Evolutionary conservation across 495 filamentous ascomycete genomes (phyloP), one percentile per base, ranked within the genome.

Genomic region (Margaritispora aquatica): DNA sequence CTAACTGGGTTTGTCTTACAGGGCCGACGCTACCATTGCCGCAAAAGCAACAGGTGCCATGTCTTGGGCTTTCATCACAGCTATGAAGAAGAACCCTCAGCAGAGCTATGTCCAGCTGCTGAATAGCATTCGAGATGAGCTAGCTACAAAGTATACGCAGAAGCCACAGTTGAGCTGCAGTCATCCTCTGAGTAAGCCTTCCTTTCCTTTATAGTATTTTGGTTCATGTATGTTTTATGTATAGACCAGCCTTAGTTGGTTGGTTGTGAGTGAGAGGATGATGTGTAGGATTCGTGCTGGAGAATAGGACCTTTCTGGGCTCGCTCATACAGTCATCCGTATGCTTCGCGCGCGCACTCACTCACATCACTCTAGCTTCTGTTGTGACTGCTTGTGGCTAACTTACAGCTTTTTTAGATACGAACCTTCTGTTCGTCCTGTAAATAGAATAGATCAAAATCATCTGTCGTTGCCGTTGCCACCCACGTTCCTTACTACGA

Each of bases 141-240:
- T 98, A 62, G 77, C 88, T 57, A 83, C 82, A 31, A 93, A 93
- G 70, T 98, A 98, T 71, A 83, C 84, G 46, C 94, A 98, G 75
- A 97, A 96, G 77, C 94, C 94, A 63, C 94, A 98, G 78, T 79
- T 98, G 61, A 96, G 91, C 71, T 90, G 89, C 77, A 96, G 91
- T 73, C 94, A 98, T 75, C 94, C 94, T 54, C 76, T 98, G 77
- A 88, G 94, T 97, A 84, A 76, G 67, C n/a, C 46, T 13, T 19
- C 27, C 20, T 22, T 36, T 7, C 15, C 13, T 51, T 50, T n/a
- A n/a, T n/a, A n/a, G n/a, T n/a, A n/a, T n/a, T n/a, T n/a, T n/a
- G n/a, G n/a, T n/a, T n/a, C n/a, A n/a, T n/a, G n/a, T n/a, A n/a
- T n/a, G n/a, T n/a, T n/a, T n/a, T n/a, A n/a, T n/a, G n/a, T n/a